Percentiles rank a stretch among this genome's conserved stretches.
Evolutionary conservation across 352 stramenopile genomes (phyloP).

Genomic region (Pythium grandisporangium): DNA sequence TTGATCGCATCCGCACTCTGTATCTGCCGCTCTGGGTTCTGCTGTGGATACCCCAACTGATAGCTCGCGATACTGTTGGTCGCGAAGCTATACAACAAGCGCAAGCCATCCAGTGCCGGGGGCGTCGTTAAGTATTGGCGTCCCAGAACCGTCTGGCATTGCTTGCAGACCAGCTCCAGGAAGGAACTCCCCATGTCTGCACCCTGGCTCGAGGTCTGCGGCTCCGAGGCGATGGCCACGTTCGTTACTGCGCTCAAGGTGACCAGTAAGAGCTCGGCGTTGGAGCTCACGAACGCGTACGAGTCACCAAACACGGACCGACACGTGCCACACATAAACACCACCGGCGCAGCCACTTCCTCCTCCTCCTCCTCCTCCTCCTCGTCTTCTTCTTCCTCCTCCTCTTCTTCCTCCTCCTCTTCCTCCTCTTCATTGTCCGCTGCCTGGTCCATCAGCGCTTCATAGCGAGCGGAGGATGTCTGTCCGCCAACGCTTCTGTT

Average conservation of each 20-base stretch:
- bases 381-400: constrained; percentile 17
- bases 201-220: constrained; percentile 36
- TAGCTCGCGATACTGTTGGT: constrained; percentile 71
- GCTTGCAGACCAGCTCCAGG: constrained; percentile 65
- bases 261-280: constrained; percentile 55
- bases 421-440: constrained; percentile 5
- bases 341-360: constrained; percentile 52
- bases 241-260: constrained; percentile 71
- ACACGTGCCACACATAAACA: constrained; percentile 81
- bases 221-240: constrained; percentile 26
- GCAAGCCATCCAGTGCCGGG: constrained; percentile 42
- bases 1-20: constrained; percentile 19
- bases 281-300: constrained; percentile 75
- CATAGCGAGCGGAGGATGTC: no score
- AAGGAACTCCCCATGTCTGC: constrained; percentile 64
- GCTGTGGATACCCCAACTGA: constrained; percentile 55
- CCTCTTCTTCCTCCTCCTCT: constrained; percentile 7
- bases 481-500: no score
- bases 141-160: constrained; percentile 74
- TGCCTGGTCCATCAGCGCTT: neutral
- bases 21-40: no score
- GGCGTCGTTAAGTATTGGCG: constrained; percentile 72
- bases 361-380: constrained; percentile 34
- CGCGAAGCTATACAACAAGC: constrained; percentile 63
- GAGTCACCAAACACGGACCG: constrained; percentile 79